Conservation (phyloP, 228 moss, liverwort and hornwort species). For the Sphagnum magellanicum region DNA sequence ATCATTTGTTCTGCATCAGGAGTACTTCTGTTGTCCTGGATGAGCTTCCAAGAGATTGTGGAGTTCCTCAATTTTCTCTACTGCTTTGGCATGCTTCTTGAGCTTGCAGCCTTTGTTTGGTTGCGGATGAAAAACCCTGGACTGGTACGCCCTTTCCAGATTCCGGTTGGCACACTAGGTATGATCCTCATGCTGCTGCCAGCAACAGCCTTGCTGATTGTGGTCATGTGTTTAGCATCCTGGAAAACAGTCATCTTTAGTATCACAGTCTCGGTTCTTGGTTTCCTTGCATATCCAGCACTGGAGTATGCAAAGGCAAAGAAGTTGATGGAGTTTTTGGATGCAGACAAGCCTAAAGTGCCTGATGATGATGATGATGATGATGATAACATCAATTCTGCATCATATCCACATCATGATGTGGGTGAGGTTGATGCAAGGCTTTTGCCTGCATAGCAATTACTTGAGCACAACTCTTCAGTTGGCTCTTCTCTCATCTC, state of each 20-base stretch:
- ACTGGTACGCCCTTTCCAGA: conserved; percentile 28
- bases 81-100: conserved; percentile 42
- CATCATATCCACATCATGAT: too few relatives aligned
- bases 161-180: conserved; percentile 33
- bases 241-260: conserved; percentile 42
- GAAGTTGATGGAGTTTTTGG: conserved; percentile 24
- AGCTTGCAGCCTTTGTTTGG: conserved; percentile 43
- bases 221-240: conserved; percentile 46
- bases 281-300: conserved; percentile 35
- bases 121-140: conserved; percentile 30
- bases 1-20: conserved; percentile 38
- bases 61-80: conserved; percentile 52
- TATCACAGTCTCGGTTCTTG: conserved; percentile 17
- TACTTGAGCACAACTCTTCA: too few relatives aligned
- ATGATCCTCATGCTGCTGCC: conserved; percentile 37
- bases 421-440: too few relatives aligned
- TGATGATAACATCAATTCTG: too few relatives aligned
- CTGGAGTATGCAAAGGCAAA: conserved; percentile 41
- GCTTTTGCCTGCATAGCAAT: too few relatives aligned
- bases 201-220: conserved; percentile 31
- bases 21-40: conserved; percentile 43
- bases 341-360: too few relatives aligned
- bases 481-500: too few relatives aligned
- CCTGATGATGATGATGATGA: too few relatives aligned
- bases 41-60: conserved; percentile 53